Percentiles rank a stretch among this genome's conserved stretches.
These are phyloP conservation scores for Aureobasidium namibiae DNA, from an alignment of 2,329 filamentous ascomycete genomes.

Conservation along the genomic window DNA sequence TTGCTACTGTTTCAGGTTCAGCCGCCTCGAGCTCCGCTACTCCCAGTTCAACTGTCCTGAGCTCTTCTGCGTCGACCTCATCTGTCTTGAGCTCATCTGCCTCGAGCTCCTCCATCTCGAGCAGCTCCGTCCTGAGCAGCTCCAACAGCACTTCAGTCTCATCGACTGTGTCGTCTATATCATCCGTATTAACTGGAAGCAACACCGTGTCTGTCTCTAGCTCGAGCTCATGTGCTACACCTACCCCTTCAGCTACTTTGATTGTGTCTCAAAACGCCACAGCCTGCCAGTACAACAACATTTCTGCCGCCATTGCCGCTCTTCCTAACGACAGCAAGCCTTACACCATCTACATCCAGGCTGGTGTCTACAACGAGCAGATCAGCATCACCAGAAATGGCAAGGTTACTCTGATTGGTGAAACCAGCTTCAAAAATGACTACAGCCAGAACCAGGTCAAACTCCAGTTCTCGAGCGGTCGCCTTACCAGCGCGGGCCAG, in stretches of 20 bases:
- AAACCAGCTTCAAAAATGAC: constrained; percentile 28
- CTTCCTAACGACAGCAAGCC: constrained; percentile 34
- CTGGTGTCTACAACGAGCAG: constrained; percentile 37
- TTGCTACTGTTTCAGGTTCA: constrained; percentile 7
- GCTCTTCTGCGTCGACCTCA: constrained; percentile 17
- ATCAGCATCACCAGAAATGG: constrained; percentile 33
- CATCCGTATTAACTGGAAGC: constrained; percentile 14
- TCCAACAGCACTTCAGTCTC: neutral
- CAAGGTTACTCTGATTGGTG: constrained; percentile 30
- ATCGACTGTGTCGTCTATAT: constrained; percentile 12
- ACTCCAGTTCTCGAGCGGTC: constrained; percentile 31
- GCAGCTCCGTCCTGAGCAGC: neutral
- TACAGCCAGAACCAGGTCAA: constrained; percentile 31
- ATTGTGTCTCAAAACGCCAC: constrained; percentile 23
- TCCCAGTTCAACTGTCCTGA: neutral
- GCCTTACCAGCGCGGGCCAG: constrained; percentile 32
- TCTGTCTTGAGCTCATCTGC: neutral
- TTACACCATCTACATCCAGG: constrained; percentile 33
- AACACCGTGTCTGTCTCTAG: constrained; percentile 16
- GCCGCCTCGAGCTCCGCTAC: neutral
- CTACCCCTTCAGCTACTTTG: constrained; percentile 28
- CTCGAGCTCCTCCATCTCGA: neutral
- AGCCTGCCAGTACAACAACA: constrained; percentile 32
- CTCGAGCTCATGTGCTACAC: constrained; percentile 15
- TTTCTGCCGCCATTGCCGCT: constrained; percentile 37